A percentile compares a stretch with the other conserved stretches of the same genome.
Evolutionary conservation across 176 grass and related monocot species (phyloP).

Genomic region (Aegilops bicornis): DNA sequence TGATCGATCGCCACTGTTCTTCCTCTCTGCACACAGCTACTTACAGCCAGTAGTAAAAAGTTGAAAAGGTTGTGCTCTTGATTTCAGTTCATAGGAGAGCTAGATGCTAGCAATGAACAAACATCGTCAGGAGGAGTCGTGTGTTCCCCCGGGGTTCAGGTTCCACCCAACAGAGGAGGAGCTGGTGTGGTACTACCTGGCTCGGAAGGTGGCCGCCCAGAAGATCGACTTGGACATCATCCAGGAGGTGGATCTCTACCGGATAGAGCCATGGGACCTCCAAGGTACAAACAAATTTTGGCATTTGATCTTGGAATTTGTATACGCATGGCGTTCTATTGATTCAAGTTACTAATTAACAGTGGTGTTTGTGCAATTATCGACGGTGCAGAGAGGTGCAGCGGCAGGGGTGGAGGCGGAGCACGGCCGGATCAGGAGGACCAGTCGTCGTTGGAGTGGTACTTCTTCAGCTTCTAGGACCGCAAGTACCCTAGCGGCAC

Average conservation of each 20-base stretch:
- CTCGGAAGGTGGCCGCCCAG: constrained; percentile 52
- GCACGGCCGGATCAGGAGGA: neutral
- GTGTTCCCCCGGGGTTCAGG: constrained; percentile 83
- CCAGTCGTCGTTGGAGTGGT: constrained; percentile 33
- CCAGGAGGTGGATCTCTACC: constrained; percentile 76
- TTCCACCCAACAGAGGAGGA: constrained; percentile 55
- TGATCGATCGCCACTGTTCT: no score
- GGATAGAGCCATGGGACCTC: constrained; percentile 89
- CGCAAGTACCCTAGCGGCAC: constrained; percentile 85
- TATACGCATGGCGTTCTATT: neutral
- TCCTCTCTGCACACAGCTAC: no score
- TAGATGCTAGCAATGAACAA: constrained; percentile 33
- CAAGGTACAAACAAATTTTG: constrained; percentile 38
- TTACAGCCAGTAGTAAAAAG: neutral
- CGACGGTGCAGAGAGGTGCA: constrained; percentile 42
- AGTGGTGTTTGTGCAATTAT: neutral
- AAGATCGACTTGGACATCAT: constrained; percentile 68
- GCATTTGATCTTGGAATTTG: no score
- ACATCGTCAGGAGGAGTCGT: constrained; percentile 10
- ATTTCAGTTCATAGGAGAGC: neutral
- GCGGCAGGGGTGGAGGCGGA: constrained; percentile 34
- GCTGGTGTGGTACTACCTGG: constrained; percentile 85
- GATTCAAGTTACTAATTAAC: neutral
- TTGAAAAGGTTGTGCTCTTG: constrained; percentile 28
- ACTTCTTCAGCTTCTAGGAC: constrained; percentile 84